A percentile compares a stretch with the other conserved stretches of the same genome.
Conservation (phyloP, 176 grass and related monocot genomes). For the Canna indica region DNA sequence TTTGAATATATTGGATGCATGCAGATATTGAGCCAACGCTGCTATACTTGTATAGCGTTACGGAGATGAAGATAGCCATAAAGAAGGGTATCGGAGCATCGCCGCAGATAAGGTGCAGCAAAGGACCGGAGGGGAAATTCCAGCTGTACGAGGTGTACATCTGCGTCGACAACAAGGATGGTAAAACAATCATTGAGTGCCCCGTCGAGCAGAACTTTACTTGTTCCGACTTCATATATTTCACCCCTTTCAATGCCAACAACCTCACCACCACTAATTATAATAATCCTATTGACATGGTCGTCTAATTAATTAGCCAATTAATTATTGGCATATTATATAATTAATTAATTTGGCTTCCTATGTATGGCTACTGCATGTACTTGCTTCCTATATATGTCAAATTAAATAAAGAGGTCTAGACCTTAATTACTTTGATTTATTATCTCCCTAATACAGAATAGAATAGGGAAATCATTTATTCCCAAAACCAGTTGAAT, state of each 20-base stretch:
- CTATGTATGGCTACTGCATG: no score
- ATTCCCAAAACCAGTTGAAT: no score
- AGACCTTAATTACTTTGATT: no score
- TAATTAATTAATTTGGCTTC: no score
- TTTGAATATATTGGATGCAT: no score
- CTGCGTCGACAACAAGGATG: conserved; percentile 32
- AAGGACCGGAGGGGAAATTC: conserved; percentile 23
- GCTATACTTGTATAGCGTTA: conserved; percentile 13
- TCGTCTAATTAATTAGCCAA: no score
- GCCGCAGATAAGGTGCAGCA: neutral
- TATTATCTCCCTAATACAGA: no score
- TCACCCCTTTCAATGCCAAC: conserved; percentile 32
- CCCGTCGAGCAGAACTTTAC: conserved; percentile 16
- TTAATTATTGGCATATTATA: no score
- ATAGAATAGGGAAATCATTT: no score
- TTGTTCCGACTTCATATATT: conserved; percentile 16
- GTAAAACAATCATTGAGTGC: conserved; percentile 29
- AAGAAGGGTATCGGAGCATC: neutral
- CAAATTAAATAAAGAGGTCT: no score
- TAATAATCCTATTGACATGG: no score
- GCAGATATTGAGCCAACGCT: conserved; percentile 24
- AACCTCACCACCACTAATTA: neutral
- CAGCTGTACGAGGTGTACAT: conserved; percentile 34
- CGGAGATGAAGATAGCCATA: conserved; percentile 22
- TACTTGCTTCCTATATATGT: no score